Evolutionary conservation across 768 basidiomycete species (phyloP).

Genomic region (Cystofilobasidium ferigula): DNA sequence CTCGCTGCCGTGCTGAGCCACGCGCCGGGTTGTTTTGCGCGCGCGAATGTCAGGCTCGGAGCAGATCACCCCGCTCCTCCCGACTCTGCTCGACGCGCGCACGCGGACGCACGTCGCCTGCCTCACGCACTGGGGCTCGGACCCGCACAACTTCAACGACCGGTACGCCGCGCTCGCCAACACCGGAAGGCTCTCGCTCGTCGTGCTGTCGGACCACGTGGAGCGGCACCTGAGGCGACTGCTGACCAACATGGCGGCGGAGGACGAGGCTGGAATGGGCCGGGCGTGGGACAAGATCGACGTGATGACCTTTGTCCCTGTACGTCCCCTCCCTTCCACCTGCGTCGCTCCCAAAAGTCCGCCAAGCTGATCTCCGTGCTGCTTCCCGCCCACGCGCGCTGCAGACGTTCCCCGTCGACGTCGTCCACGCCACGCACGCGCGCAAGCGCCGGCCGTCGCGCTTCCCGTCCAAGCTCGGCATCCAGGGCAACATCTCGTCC

Average conservation of each 20-base stretch:
- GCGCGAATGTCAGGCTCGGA: not conserved
- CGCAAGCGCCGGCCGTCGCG: not conserved
- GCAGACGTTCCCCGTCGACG: not conserved
- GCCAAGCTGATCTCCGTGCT: not conserved
- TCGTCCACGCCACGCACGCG: not conserved
- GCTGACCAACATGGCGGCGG: not conserved
- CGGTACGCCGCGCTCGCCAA: not conserved
- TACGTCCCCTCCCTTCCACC: not conserved
- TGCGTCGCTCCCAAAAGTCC: too few species aligned
- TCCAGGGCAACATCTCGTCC: not conserved
- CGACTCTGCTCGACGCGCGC: not conserved
- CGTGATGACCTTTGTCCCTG: not conserved
- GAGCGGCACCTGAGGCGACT: not conserved
- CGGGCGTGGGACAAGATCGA: not conserved
- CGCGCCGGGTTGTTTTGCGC: not conserved
- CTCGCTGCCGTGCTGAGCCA: not conserved
- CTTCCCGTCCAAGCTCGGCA: not conserved
- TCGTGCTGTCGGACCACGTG: not conserved
- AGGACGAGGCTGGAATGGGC: not conserved
- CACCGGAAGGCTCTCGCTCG: not conserved
- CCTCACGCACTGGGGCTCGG: not conserved
- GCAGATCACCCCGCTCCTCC: not conserved
- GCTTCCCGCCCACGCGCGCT: not conserved
- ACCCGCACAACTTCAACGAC: not conserved
- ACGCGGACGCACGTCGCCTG: not conserved